Evolutionary conservation across 176 grass and related monocot genomes (phyloP).

Genomic region (Urochloa ruziziensis): DNA sequence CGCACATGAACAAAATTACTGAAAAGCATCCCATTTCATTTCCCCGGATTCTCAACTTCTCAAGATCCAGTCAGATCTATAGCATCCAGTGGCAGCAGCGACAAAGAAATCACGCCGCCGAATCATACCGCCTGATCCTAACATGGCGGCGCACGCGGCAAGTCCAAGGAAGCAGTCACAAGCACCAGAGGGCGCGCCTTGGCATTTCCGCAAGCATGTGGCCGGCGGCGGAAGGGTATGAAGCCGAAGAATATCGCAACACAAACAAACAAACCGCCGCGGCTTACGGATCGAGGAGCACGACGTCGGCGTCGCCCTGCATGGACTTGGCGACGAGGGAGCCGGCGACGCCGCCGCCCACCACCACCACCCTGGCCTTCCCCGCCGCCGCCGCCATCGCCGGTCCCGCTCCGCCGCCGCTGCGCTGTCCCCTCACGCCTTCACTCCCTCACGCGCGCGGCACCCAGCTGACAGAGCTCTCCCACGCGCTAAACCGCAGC

Average conservation of each 20-base stretch:
- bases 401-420: background rate
- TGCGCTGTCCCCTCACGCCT: background rate
- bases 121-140: constrained; percentile 1
- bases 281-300: constrained; percentile 72
- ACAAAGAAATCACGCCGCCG: background rate
- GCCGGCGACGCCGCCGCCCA: constrained; percentile 70
- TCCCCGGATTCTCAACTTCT: background rate
- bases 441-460: background rate
- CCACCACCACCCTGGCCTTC: constrained; percentile 58
- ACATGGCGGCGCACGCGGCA: no score
- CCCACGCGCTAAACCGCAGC: background rate
- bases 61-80: background rate
- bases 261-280: no score
- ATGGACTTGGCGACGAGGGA: constrained; percentile 65
- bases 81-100: background rate
- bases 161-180: background rate
- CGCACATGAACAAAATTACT: background rate
- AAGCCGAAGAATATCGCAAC: no score
- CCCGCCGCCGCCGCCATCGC: constrained; percentile 2
- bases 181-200: no score
- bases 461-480: background rate
- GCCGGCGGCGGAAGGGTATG: background rate
- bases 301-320: constrained; percentile 57
- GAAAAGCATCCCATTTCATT: background rate
- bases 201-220: constrained; percentile 21